These are phyloP conservation scores for Colletotrichum aenigma DNA, from an alignment of 2,329 filamentous ascomycete genomes.

Conservation along the genomic window DNA sequence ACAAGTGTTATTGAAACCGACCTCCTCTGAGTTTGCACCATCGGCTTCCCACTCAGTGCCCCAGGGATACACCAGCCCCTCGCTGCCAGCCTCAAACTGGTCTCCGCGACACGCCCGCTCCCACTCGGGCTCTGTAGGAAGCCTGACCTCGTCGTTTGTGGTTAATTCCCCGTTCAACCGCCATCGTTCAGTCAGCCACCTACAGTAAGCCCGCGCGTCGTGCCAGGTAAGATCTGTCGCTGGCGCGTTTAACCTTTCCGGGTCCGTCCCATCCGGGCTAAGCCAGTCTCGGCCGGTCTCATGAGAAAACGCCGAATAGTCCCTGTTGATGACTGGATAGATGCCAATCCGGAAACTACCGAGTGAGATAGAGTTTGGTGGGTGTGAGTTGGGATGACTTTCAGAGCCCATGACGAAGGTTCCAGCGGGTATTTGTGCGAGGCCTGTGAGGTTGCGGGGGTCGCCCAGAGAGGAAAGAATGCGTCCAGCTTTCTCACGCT, in stretches of 20 bases:
- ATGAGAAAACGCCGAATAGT: background rate
- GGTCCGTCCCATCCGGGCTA: background rate
- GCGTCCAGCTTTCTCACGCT: background rate
- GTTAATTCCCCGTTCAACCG: background rate
- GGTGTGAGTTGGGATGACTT: slow-evolving; percentile 1
- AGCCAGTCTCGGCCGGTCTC: background rate
- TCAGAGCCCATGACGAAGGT: background rate
- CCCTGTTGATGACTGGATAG: background rate
- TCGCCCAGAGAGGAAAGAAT: background rate
- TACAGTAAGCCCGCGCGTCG: background rate
- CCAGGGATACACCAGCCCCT: background rate
- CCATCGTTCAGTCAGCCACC: background rate
- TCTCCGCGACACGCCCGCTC: background rate
- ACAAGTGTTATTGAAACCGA: background rate
- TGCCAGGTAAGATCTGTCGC: slow-evolving; percentile 7
- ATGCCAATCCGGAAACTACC: background rate
- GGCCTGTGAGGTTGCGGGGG: background rate
- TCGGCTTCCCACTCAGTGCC: background rate
- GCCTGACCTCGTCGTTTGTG: background rate
- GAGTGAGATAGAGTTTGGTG: background rate
- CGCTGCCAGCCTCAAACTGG: background rate
- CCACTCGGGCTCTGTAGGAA: background rate
- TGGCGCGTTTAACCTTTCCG: background rate
- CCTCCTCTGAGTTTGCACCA: background rate
- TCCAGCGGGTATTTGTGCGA: background rate